A percentile compares a stretch with the other conserved stretches of the same genome.
Conservation (phyloP, 441 rosid species). For the Flueggea neowawraea region DNA sequence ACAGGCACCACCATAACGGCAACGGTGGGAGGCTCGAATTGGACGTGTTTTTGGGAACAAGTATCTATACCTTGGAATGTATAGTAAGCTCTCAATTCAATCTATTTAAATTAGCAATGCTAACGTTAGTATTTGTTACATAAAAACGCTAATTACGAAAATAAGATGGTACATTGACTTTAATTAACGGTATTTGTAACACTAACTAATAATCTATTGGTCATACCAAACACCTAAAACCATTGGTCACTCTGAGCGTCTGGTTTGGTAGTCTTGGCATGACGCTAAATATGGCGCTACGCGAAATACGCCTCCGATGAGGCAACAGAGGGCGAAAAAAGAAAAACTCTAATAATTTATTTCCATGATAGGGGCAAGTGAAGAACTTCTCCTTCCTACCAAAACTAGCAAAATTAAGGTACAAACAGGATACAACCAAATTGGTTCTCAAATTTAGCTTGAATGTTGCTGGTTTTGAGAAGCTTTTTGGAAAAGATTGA, state of each 20-base stretch:
- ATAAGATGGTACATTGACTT: too few relatives aligned
- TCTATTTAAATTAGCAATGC: too few relatives aligned
- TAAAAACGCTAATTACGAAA: too few relatives aligned
- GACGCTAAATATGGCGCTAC: too few relatives aligned
- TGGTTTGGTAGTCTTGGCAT: too few relatives aligned
- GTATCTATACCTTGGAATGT: constrained; percentile 95
- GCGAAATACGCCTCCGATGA: too few relatives aligned
- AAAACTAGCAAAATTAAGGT: background rate
- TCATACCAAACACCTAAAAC: too few relatives aligned
- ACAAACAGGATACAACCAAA: background rate
- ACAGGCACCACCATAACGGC: constrained; percentile 97
- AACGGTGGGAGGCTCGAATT: constrained; percentile 96
- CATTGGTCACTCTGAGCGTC: too few relatives aligned
- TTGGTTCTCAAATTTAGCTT: background rate
- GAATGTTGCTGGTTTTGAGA: background rate
- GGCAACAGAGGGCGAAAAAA: too few relatives aligned
- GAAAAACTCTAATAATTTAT: too few relatives aligned
- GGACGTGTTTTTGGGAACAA: constrained; percentile 98
- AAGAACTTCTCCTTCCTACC: background rate
- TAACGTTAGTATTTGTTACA: background rate
- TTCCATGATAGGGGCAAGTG: background rate
- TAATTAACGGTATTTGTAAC: too few relatives aligned
- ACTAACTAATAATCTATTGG: too few relatives aligned
- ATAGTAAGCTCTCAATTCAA: constrained; percentile 41
- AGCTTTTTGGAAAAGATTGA: background rate